phyloP scores from a whole-genome alignment of 2,329 filamentous ascomycete species.

The Pseudogymnoascus sp. region DNA sequence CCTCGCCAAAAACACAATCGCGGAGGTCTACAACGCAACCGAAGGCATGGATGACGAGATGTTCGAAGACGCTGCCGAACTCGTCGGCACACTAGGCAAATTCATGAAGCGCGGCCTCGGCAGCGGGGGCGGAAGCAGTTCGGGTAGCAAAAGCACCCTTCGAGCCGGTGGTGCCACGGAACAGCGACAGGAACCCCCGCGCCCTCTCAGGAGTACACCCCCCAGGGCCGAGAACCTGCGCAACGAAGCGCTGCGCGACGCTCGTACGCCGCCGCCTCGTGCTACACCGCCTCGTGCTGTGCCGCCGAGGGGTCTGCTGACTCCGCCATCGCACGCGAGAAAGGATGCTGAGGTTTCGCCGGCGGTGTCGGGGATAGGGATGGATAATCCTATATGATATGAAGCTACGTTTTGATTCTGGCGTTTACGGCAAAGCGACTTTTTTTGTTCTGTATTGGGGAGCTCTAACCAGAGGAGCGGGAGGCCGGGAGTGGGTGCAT shows the following conservation, averaged over 20 bases:
- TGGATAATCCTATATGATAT: conserved; percentile 25
- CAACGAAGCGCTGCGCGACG: neutral
- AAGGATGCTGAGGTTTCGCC: neutral
- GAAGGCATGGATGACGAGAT: conserved; percentile 94
- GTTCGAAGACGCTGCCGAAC: conserved; percentile 82
- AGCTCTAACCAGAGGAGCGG: neutral
- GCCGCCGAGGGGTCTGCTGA: neutral
- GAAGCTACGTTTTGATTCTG: conserved; percentile 2
- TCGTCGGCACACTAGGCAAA: conserved; percentile 76
- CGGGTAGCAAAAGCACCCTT: conserved; percentile 9
- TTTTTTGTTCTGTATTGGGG: neutral
- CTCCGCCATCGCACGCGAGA: neutral
- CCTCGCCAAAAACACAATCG: conserved; percentile 73
- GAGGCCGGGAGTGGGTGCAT: neutral
- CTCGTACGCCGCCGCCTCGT: neutral
- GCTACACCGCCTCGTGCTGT: neutral
- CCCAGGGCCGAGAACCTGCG: neutral
- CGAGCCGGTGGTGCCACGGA: neutral
- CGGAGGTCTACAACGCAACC: conserved; percentile 82
- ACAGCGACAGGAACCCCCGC: neutral
- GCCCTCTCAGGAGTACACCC: neutral
- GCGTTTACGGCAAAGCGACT: neutral
- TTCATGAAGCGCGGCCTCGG: conserved; percentile 69
- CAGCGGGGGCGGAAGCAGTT: conserved; percentile 1
- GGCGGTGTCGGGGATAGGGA: conserved; percentile 18